Percentiles rank a stretch among this genome's conserved stretches.
phyloP scores from a whole-genome alignment of 345 rosid species.

The Kernera saxatilis region DNA sequence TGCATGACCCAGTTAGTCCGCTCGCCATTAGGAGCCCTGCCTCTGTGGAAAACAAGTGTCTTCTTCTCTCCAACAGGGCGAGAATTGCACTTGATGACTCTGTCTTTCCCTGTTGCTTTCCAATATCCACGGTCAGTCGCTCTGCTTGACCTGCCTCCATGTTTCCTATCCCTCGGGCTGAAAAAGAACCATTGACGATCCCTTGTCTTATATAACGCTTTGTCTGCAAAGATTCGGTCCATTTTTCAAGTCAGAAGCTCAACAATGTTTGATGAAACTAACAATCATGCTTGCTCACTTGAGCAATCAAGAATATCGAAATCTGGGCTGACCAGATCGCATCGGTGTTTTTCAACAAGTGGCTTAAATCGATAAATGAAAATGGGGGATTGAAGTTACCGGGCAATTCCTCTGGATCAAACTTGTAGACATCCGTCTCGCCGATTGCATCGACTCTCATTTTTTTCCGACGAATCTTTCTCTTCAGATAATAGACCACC shows the following conservation, averaged over 20 bases:
- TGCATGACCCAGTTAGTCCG: slow-evolving; percentile 98
- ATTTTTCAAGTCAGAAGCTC: neutral
- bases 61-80: slow-evolving; percentile 73
- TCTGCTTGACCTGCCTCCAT: slow-evolving; percentile 83
- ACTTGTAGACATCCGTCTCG: slow-evolving; percentile 83
- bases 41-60: slow-evolving; percentile 75
- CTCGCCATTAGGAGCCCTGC: slow-evolving; percentile 79
- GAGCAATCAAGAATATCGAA: neutral
- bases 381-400: slow-evolving; percentile 34
- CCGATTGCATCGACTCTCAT: slow-evolving; percentile 54
- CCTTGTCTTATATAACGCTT: slow-evolving; percentile 58
- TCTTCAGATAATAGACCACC: slow-evolving; percentile 64
- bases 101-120: slow-evolving; percentile 93
- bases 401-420: slow-evolving; percentile 90
- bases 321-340: too few relatives aligned
- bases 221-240: slow-evolving; percentile 38
- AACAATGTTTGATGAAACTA: neutral
- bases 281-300: neutral
- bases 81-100: slow-evolving; percentile 43
- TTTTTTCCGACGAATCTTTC: slow-evolving; percentile 61
- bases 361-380: too few relatives aligned
- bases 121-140: slow-evolving; percentile 72
- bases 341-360: too few relatives aligned
- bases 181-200: slow-evolving; percentile 96
- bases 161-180: slow-evolving; percentile 76